Evolutionary conservation across 345 rosid species (phyloP).

Genomic region (Ailanthus altissimus): DNA sequence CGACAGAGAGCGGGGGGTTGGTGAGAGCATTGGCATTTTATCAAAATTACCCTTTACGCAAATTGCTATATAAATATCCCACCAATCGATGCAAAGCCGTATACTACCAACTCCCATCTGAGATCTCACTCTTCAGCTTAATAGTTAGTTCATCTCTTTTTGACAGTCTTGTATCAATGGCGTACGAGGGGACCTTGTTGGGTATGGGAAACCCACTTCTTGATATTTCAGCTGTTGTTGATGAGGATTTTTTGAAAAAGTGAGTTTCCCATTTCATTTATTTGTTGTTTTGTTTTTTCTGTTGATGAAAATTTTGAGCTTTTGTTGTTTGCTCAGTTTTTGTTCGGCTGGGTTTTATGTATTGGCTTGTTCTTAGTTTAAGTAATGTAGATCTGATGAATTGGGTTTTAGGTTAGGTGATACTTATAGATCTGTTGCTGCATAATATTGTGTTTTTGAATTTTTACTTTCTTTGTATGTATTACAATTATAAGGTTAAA

Average conservation of each 20-base stretch:
- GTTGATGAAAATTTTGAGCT: background rate
- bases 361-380: background rate
- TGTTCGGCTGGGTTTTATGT: no score
- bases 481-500: background rate
- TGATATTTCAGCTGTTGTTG: slow-evolving; percentile 92
- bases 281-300: background rate
- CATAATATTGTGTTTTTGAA: background rate
- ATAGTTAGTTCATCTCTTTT: background rate
- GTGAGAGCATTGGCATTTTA: background rate
- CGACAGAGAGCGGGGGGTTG: background rate
- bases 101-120: no score
- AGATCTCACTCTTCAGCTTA: background rate
- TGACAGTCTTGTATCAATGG: slow-evolving; percentile 43
- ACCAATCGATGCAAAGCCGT: no score
- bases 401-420: background rate
- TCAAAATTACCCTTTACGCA: slow-evolving; percentile 1
- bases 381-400: slow-evolving; percentile 3
- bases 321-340: no score
- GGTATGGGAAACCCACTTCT: slow-evolving; percentile 99
- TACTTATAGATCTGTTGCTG: background rate
- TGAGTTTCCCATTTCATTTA: slow-evolving; percentile 26
- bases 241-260: slow-evolving; percentile 78
- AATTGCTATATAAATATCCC: background rate
- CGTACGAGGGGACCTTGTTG: slow-evolving; percentile 63
- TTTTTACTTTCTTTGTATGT: background rate